phyloP scores from a whole-genome alignment of 108 stramenopile species.

The Schizochytrium sp. region DNA sequence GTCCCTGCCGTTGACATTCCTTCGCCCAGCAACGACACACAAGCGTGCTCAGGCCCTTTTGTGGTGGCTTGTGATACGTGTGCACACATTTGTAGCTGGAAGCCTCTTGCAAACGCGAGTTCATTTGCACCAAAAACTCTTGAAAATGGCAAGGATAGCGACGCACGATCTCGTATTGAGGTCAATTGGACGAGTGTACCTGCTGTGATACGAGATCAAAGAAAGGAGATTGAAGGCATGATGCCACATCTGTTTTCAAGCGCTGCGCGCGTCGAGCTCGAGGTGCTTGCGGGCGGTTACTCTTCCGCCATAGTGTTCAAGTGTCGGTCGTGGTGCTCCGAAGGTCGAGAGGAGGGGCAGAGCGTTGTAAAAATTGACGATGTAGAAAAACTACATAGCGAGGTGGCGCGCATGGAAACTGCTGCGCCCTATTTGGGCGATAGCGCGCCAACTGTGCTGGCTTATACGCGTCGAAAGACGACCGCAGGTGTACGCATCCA shows the following conservation, averaged over 20 bases:
- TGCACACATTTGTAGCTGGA: background rate
- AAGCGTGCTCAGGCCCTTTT: background rate
- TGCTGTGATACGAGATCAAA: no score
- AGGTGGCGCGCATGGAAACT: background rate
- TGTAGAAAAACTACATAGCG: background rate
- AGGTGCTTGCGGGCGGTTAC: background rate
- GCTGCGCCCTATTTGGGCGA: background rate
- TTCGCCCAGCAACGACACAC: no score
- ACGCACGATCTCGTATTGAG: no score
- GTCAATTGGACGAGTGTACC: no score
- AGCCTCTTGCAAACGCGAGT: background rate
- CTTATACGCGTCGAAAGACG: background rate
- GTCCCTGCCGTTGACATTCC: no score
- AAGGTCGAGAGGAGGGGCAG: background rate
- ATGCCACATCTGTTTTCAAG: background rate
- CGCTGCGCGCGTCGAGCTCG: background rate
- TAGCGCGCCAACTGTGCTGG: background rate
- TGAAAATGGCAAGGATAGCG: no score
- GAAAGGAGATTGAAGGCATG: background rate
- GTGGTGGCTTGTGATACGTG: background rate
- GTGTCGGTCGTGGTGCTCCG: background rate
- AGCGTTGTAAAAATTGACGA: background rate
- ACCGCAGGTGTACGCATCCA: background rate
- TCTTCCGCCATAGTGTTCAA: background rate
- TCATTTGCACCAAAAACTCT: background rate